A percentile compares a stretch with the other conserved stretches of the same genome.
Conservation (phyloP, 2,329 filamentous ascomycete species). For the Fusarium sulawesiense region DNA sequence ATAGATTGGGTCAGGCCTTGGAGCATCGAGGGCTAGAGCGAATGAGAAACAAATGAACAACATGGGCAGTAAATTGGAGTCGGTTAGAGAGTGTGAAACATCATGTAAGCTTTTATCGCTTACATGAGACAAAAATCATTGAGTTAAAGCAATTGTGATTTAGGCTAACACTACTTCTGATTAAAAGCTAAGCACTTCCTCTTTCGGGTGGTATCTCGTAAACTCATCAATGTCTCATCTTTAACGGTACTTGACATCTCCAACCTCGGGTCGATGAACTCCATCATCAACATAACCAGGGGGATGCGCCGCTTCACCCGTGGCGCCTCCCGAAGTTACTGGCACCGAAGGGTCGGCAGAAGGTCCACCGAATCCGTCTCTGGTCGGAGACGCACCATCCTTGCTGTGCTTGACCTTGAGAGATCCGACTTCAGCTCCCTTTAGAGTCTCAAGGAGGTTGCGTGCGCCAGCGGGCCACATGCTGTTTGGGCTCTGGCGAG, state of each 20-base stretch:
- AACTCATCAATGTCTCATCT: not conserved
- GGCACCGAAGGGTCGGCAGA: constrained; percentile 18
- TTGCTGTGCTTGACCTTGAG: constrained; percentile 39
- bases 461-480: constrained; percentile 51
- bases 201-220: constrained; percentile 36
- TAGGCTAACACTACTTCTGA: not conserved
- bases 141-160: not conserved
- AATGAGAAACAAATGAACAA: not conserved
- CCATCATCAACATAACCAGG: constrained; percentile 45
- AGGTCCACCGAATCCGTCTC: constrained; percentile 20
- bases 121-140: not conserved
- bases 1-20: not conserved
- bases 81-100: rapidly evolving
- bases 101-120: not conserved
- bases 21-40: not conserved
- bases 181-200: not conserved
- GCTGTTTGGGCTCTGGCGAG: constrained; percentile 40
- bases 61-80: not conserved
- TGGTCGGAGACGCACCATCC: constrained; percentile 14
- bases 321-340: constrained; percentile 12
- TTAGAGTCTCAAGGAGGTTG: constrained; percentile 47
- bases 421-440: constrained; percentile 49
- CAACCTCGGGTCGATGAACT: constrained; percentile 37
- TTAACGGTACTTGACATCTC: constrained; percentile 45
- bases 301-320: constrained; percentile 19